Evolutionary conservation across 108 stramenopile species (phyloP), one percentile per base, ranked within the genome.

Genomic region (Pinguiococcus pyrenoidosus): DNA sequence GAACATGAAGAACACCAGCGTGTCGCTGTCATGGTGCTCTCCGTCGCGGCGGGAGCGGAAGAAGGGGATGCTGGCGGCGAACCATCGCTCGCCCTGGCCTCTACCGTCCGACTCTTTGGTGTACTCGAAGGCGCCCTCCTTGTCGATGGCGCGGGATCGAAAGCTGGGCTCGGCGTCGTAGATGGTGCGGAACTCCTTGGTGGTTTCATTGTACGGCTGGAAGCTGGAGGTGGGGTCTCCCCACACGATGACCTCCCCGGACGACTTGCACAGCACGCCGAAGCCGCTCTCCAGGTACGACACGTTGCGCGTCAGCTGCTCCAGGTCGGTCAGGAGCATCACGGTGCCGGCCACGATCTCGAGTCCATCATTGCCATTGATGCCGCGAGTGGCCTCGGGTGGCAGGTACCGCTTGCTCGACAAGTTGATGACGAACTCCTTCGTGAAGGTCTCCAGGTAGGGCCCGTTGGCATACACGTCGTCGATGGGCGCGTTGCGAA

Each of bases 361-460:
- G 46, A 46, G 9, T n/a, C n/a, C n/a, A n/a, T n/a, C n/a, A n/a
- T n/a, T n/a, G n/a, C n/a, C n/a, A n/a, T n/a, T n/a, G n/a, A n/a
- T n/a, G n/a, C 12, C 30, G n/a, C 12, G 5, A 5, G 4, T 6
- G 6, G 26, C 5, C n/a, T 28, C n/a, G 4, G 17, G 26, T 8
- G 13, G 12, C 7, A 4, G 13, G 4, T 13, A 13, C 28, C 30
- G 26, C 13, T 29, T 22, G 41, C 8, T 8, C 6, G 46, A 46
- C 5, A 46, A 7, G 5, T 24, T 46, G 23, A 46, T 4, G 13
- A 46, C 46, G 20, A 46, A 16, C 21, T 46, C 28, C 28, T 46
- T 46, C 4, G 46, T 46, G 21, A 46, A 46, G 28, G 46, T 12
- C 28, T 46, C 46, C 12, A 28, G 4, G 28, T 46, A 46, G 5